Evolutionary conservation across 2,329 filamentous ascomycete genomes (phyloP), one percentile per base, ranked within the genome.

Genomic region (Dryadomyces sulphureus): DNA sequence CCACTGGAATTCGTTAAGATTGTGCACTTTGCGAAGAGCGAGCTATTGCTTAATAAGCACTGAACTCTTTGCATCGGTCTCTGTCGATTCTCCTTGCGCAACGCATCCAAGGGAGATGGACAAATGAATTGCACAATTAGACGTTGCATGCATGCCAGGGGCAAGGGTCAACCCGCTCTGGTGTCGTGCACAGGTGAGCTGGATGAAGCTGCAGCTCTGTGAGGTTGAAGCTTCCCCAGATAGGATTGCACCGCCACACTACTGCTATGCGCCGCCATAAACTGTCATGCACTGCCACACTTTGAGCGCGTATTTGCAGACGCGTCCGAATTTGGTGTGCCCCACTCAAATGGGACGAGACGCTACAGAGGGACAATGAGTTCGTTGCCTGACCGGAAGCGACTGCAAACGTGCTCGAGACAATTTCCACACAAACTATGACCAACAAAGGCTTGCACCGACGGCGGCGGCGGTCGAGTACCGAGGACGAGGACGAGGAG

Each of bases 391-490:
- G n/a, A n/a, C n/a, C n/a, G n/a, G n/a, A n/a, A n/a, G n/a, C 19
- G 63, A 47, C 69, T 67, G 38, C 65, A 67, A 25, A n/a, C n/a
- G n/a, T n/a, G n/a, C n/a, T n/a, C n/a, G n/a, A n/a, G 7, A 32
- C 27, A 32, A 8, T 32, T 32, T 32, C 9, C 27, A 14, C 27
- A 7, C 27, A 32, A 32, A 32, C 11, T 14, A 32, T 32, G 27
- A 12, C 27, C 5, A 32, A 45, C 5, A 47, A 49, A 49, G 48
- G 52, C 38, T 49, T 54, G 24, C 52, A 55, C 43, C 60, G 65
- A 46, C 69, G 69, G 41, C 66, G 69, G 19, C 61, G 66, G 48
- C 67, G 69, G 45, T 59, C 62, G 20, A 59, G 61, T 11, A 60
- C 61, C 38, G 65, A 70, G 22, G 62, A 59, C 48, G 59, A 61